Percentiles rank a stretch among this genome's conserved stretches.
phyloP scores from a whole-genome alignment of 2,329 filamentous ascomycete species.

The Capronia coronata region DNA sequence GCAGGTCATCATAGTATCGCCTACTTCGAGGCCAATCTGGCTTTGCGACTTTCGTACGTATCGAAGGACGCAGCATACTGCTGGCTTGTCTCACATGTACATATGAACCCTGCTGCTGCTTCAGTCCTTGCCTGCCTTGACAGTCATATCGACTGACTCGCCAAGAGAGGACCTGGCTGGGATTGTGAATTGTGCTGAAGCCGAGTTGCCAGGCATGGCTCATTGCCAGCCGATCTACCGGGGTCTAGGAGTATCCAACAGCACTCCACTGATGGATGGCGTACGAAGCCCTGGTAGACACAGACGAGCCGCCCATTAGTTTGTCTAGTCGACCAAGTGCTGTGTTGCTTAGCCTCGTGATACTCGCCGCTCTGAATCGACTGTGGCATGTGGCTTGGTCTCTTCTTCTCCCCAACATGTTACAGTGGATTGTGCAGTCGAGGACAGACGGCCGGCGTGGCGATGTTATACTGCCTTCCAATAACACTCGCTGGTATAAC shows the following conservation, averaged over 20 bases:
- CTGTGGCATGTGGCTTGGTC: not conserved
- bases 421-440: not conserved
- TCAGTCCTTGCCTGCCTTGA: not conserved
- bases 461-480: conserved; percentile 11
- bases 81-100: not conserved
- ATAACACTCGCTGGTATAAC: conserved; percentile 5
- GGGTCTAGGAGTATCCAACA: not conserved
- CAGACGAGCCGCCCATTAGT: not conserved
- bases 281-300: not conserved
- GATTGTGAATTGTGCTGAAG: not conserved
- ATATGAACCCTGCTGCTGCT: not conserved
- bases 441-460: conserved; percentile 5
- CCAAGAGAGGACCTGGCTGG: too few relatives aligned
- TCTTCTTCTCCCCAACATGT: not conserved
- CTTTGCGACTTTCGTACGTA: not conserved
- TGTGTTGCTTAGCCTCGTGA: not conserved
- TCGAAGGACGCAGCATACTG: not conserved
- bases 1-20: conserved; percentile 1
- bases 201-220: not conserved
- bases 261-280: not conserved
- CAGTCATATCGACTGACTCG: too few relatives aligned
- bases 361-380: not conserved
- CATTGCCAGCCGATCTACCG: not conserved
- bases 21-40: not conserved
- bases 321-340: not conserved